phyloP scores from a whole-genome alignment of 768 basidiomycete species.

The Plicaturopsis crispa region DNA sequence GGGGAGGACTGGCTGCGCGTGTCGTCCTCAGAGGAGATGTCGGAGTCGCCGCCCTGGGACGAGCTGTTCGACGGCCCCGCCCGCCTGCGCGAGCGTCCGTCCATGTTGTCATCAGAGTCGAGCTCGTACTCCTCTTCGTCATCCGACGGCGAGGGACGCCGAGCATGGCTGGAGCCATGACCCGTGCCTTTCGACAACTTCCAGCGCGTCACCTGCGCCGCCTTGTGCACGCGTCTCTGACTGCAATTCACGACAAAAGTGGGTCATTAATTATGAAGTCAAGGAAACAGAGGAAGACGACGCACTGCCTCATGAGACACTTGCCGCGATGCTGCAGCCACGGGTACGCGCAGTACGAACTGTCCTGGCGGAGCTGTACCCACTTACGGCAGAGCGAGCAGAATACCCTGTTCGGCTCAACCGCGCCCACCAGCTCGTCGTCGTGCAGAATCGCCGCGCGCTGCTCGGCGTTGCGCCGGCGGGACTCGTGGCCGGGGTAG shows the following conservation, averaged over 20 bases:
- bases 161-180: not conserved
- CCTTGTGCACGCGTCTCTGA: conserved; percentile 49
- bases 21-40: conserved; percentile 17
- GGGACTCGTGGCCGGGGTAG: conserved; percentile 56
- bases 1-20: conserved; percentile 12
- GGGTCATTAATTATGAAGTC: conserved; percentile 1
- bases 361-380: conserved; percentile 77
- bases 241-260: conserved; percentile 21
- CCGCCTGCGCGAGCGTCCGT: conserved; percentile 8
- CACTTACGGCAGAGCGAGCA: conserved; percentile 73
- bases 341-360: conserved; percentile 73
- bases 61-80: not conserved
- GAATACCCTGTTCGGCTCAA: conserved; percentile 70
- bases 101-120: conserved; percentile 2
- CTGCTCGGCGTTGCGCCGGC: conserved; percentile 72
- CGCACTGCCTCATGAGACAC: conserved; percentile 66
- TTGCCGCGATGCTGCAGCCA: conserved; percentile 76
- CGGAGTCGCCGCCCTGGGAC: not conserved
- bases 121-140: not conserved
- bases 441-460: conserved; percentile 63
- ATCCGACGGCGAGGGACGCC: not conserved
- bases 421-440: conserved; percentile 57
- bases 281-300: conserved; percentile 9
- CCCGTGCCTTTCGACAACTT: conserved; percentile 27
- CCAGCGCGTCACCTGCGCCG: conserved; percentile 41